A percentile compares a stretch with the other conserved stretches of the same genome.
These are phyloP conservation scores for Citeromyces matritensis DNA, from an alignment of 805 yeast species.

Conservation along the genomic window DNA sequence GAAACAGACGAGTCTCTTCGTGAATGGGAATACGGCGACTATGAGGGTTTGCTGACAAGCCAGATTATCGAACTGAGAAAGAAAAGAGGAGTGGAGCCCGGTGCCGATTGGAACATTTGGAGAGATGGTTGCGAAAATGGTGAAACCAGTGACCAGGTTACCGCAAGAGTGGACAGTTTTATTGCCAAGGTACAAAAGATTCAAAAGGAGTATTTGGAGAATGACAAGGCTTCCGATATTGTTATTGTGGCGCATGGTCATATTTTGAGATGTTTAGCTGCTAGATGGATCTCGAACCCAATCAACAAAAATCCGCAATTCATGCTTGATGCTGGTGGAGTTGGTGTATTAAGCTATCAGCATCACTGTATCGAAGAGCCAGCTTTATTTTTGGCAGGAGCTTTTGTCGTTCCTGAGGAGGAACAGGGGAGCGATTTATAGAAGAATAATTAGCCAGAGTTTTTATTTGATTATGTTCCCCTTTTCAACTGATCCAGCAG, in stretches of 20 bases:
- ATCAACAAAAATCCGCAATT: conserved; percentile 59
- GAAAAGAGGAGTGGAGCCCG: conserved; percentile 37
- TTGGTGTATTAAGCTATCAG: conserved; percentile 82
- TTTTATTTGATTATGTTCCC: not conserved
- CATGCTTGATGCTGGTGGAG: conserved; percentile 88
- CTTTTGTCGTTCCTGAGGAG: conserved; percentile 58
- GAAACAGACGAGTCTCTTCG: conserved; percentile 54
- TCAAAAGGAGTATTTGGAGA: conserved; percentile 38
- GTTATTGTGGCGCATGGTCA: conserved; percentile 90
- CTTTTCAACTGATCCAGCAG: conserved; percentile 27
- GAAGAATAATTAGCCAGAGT: not conserved
- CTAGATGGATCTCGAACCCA: conserved; percentile 66
- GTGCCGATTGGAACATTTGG: conserved; percentile 66
- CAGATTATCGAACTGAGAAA: conserved; percentile 51
- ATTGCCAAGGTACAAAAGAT: conserved; percentile 48
- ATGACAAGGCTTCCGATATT: conserved; percentile 49
- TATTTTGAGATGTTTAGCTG: conserved; percentile 76
- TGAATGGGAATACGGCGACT: conserved; percentile 96
- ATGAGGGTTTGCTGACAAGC: conserved; percentile 67
- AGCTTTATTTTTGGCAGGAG: conserved; percentile 73
- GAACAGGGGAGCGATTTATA: conserved; percentile 25
- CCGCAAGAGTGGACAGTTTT: conserved; percentile 54
- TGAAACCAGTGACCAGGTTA: conserved; percentile 53
- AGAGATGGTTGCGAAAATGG: conserved; percentile 89
- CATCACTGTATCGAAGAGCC: conserved; percentile 80